Evolutionary conservation across 257 asterid species (phyloP), one percentile per base, ranked within the genome.

Genomic region (Osmanthus fragrans): DNA sequence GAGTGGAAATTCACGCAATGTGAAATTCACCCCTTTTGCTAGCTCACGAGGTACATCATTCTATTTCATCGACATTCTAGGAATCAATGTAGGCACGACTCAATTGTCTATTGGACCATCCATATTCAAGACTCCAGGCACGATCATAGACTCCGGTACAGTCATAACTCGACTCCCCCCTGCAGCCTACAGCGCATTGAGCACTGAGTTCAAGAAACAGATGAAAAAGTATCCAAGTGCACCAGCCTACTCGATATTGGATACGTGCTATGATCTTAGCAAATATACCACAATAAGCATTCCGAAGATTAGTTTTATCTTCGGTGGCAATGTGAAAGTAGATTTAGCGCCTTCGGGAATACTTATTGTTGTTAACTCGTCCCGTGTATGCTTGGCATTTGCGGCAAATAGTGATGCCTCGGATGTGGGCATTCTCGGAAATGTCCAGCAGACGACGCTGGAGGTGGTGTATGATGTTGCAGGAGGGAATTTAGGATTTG

Each of bases 101-200:
- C 81, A 47, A 10, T 69, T 93, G 23, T 49, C 92, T 0, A 88
- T 94, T 21, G 47, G 74, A 13, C 85, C 81, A 40, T 79, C 90
- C 0, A 77, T 89, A 42, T 91, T 92, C 83, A 73, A 79, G 76
- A 74, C 71, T 5, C 81, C 86, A 0, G 95, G 97, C 4, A 85
- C 85, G 21, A 82, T 92, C 5, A 86, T 93, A 34, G 98, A 94
- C 81, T 94, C 98, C 0, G 96, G 97, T 23, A 92, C 97, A 7
- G 96, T 90, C 73, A 84, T 90, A 27, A 90, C 97, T 0, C 87
- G 96, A 5, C 87, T 94, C 42, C 96, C 96, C 0, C 89, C 88
- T 0, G 73, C 82, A 1, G 92, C 90, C 36, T 93, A 94, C 85
- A 13, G 63, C 4, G 76, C 83, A 0, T 0, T 93, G 84, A 81